These are phyloP conservation scores for Toxoplasma gondii DNA, from an alignment of 169 alveolate species.

Conservation along the genomic window DNA sequence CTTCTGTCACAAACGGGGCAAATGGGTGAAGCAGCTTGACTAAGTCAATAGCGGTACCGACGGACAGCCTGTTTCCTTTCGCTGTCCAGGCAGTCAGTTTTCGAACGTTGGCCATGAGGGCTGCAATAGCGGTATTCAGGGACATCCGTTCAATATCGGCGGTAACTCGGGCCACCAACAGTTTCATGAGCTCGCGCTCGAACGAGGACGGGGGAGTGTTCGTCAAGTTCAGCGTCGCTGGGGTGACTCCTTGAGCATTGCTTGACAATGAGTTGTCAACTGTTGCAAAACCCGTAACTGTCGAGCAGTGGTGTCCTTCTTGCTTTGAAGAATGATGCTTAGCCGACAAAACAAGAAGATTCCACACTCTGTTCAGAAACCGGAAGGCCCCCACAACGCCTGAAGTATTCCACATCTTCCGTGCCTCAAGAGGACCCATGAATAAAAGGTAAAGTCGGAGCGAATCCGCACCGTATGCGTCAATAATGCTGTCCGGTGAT, in stretches of 20 bases:
- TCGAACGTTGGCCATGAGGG: conserved; percentile 73
- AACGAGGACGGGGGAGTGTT: not conserved
- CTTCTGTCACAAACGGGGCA: conserved; percentile 86
- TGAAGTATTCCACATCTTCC: conserved; percentile 78
- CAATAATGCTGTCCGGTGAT: conserved; percentile 45
- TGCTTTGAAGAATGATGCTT: not conserved
- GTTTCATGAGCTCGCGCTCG: conserved; percentile 12
- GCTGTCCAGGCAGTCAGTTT: conserved; percentile 68
- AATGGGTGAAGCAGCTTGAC: conserved; percentile 79
- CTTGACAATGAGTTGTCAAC: not conserved
- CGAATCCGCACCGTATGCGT: conserved; percentile 85
- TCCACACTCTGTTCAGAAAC: conserved; percentile 51
- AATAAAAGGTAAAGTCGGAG: conserved; percentile 85
- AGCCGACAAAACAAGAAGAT: not conserved
- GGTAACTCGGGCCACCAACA: conserved; percentile 50
- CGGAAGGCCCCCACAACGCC: conserved; percentile 61
- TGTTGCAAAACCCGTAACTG: not conserved
- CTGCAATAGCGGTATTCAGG: conserved; percentile 80
- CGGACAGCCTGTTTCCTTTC: conserved; percentile 63
- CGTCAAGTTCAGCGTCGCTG: not conserved
- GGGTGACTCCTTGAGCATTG: not conserved
- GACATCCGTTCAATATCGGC: conserved; percentile 73
- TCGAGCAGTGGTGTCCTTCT: not conserved
- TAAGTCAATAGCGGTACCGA: conserved; percentile 55
- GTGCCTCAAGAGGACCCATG: conserved; percentile 86